phyloP scores from a whole-genome alignment of 176 grass and related monocot species.

The Eleusine coracana region DNA sequence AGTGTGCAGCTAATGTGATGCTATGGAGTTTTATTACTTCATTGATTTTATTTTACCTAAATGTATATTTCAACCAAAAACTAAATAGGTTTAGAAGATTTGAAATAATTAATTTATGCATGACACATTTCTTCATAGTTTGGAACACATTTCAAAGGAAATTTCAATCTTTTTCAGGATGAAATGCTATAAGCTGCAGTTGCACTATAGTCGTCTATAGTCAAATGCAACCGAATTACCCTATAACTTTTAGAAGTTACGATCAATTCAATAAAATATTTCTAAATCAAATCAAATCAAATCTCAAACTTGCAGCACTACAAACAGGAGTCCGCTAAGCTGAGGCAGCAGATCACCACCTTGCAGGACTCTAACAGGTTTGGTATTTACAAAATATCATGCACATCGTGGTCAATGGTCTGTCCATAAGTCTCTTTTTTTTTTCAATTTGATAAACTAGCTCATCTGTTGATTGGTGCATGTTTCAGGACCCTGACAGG shows the following conservation, averaged over 20 bases:
- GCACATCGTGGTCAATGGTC: neutral
- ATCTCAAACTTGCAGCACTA: conserved; percentile 63
- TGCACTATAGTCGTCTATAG: neutral
- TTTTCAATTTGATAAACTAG: conserved; percentile 1
- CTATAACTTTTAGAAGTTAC: neutral
- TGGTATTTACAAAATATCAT: conserved; percentile 9
- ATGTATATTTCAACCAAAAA: neutral
- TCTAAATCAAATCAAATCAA: neutral
- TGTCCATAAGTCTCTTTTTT: neutral
- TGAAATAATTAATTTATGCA: neutral
- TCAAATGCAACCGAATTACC: neutral
- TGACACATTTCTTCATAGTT: neutral
- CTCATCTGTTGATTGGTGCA: neutral
- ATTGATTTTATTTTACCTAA: neutral
- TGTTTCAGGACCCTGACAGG: conserved; percentile 61
- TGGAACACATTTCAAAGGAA: neutral
- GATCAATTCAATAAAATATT: neutral
- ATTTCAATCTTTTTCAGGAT: neutral
- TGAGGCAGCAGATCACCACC: conserved; percentile 60
- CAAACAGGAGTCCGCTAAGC: conserved; percentile 78
- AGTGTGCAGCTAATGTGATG: neutral
- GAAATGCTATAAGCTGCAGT: neutral
- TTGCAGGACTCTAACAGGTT: conserved; percentile 87
- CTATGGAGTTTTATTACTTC: neutral
- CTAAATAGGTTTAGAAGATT: neutral